Conservation (phyloP, 176 grass and related monocot species). For the Tuctoria greenei region DNA sequence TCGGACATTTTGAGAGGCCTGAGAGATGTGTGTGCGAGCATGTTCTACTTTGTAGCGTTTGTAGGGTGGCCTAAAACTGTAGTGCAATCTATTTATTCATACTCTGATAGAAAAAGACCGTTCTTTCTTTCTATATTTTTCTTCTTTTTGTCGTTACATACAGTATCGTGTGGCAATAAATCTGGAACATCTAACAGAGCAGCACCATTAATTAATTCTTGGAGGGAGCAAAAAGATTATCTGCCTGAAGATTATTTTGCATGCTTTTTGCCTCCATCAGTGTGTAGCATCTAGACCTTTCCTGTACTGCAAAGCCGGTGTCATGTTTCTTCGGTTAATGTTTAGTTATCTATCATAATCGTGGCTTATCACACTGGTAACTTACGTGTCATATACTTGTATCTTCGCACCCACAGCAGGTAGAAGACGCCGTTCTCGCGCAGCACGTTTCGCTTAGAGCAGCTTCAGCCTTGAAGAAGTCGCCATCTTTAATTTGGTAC, state of each 20-base stretch:
- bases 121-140: conserved; percentile 13
- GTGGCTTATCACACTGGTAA: too few relatives aligned
- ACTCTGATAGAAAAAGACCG: conserved; percentile 44
- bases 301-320: too few relatives aligned
- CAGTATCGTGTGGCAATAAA: conserved; percentile 56
- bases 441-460: too few relatives aligned
- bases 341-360: too few relatives aligned
- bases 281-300: background rate
- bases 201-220: conserved; percentile 38
- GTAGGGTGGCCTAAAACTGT: conserved; percentile 47
- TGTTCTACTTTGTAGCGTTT: conserved; percentile 31
- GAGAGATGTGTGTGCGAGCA: conserved; percentile 22
- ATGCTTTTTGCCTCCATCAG: background rate
- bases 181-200: conserved; percentile 47
- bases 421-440: conserved; percentile 44
- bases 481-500: too few relatives aligned
- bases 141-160: conserved; percentile 17
- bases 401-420: conserved; percentile 44
- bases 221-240: conserved; percentile 17
- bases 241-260: too few relatives aligned
- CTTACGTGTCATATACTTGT: too few relatives aligned
- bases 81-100: conserved; percentile 46
- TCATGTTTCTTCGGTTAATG: too few relatives aligned
- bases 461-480: too few relatives aligned
- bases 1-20: conserved; percentile 46